Conservation (phyloP, 441 rosid species). For the Oxalis stricta region DNA sequence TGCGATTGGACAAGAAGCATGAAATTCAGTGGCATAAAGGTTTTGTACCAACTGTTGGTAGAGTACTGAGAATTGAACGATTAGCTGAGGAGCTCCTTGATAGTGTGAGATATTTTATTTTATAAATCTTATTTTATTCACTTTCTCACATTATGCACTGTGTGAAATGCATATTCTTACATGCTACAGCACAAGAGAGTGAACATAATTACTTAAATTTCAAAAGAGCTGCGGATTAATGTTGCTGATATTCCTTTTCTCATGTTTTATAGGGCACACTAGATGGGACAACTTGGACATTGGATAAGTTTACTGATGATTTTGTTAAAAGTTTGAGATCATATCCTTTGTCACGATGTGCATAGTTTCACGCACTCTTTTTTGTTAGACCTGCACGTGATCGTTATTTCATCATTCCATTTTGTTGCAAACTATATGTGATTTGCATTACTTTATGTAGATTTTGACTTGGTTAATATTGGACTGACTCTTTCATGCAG, state of each 20-base stretch:
- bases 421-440: background rate
- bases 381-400: slow-evolving; percentile 1
- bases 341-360: slow-evolving; percentile 59
- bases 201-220: background rate
- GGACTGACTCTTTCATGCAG: background rate
- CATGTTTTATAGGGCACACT: slow-evolving; percentile 24
- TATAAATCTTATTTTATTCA: background rate
- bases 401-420: too few relatives aligned
- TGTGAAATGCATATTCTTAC: background rate
- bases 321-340: slow-evolving; percentile 46
- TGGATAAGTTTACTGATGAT: slow-evolving; percentile 45
- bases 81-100: slow-evolving; percentile 74
- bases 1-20: slow-evolving; percentile 60
- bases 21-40: slow-evolving; percentile 53
- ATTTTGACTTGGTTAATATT: too few relatives aligned
- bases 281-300: slow-evolving; percentile 44
- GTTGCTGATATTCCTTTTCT: background rate
- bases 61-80: slow-evolving; percentile 67
- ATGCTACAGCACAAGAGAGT: background rate
- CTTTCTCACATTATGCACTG: background rate
- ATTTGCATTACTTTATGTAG: too few relatives aligned
- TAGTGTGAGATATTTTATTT: slow-evolving; percentile 21
- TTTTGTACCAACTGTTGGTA: slow-evolving; percentile 58
- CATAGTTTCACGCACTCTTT: background rate
- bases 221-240: background rate